phyloP scores from a whole-genome alignment of 495 filamentous ascomycete species.

The Rhizodiscina lignyota region DNA sequence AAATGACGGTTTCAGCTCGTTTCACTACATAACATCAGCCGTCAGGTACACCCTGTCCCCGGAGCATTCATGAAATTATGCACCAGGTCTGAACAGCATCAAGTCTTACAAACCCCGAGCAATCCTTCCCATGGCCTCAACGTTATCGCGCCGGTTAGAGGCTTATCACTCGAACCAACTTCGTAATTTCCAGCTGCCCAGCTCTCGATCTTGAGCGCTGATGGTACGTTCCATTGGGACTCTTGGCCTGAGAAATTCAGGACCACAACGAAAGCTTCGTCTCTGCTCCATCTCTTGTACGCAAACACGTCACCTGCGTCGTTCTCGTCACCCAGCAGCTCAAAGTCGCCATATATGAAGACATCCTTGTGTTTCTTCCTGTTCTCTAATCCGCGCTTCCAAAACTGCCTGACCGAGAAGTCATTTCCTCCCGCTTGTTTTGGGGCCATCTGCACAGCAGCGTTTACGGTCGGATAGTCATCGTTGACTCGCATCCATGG shows the following conservation, averaged over 20 bases:
- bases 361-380: slow-evolving; percentile 25
- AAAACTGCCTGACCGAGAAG: slow-evolving; percentile 26
- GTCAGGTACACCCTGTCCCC: too few species aligned
- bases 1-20: too few species aligned
- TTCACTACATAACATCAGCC: too few species aligned
- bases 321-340: slow-evolving; percentile 19
- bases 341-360: slow-evolving; percentile 29
- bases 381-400: slow-evolving; percentile 22
- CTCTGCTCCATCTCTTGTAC: slow-evolving; percentile 17
- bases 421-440: slow-evolving; percentile 9
- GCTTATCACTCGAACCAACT: slow-evolving; percentile 13
- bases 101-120: too few species aligned
- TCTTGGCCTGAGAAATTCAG: slow-evolving; percentile 26
- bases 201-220: slow-evolving; percentile 15
- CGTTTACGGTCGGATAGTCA: slow-evolving; percentile 20
- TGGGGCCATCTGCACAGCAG: slow-evolving; percentile 11
- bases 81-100: too few species aligned
- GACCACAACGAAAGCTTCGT: slow-evolving; percentile 21
- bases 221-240: slow-evolving; percentile 22
- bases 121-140: slow-evolving; percentile 23
- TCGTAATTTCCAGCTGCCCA: slow-evolving; percentile 27
- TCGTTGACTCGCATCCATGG: slow-evolving; percentile 26
- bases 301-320: slow-evolving; percentile 25
- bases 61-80: too few species aligned
- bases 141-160: slow-evolving; percentile 8